phyloP scores from a whole-genome alignment of 345 rosid species.

The Brassica incana region DNA sequence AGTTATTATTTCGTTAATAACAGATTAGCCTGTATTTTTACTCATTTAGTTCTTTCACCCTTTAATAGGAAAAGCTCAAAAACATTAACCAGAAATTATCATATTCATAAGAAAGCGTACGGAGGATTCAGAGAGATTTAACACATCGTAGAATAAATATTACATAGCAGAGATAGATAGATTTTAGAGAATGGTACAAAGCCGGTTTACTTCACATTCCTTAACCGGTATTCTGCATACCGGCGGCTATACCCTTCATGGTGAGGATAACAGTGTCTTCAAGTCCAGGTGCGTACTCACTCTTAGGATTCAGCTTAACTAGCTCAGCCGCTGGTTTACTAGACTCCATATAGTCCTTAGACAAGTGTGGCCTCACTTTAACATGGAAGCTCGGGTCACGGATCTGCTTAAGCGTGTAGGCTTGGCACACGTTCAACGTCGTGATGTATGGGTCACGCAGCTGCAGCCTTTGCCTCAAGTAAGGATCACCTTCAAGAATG shows the following conservation, averaged over 20 bases:
- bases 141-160: no score
- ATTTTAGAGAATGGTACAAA: slow-evolving; percentile 14
- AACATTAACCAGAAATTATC: background rate
- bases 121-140: background rate
- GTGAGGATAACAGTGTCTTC: slow-evolving; percentile 95
- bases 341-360: slow-evolving; percentile 70
- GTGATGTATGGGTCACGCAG: slow-evolving; percentile 94
- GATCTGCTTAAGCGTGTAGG: slow-evolving; percentile 80
- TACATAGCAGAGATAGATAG: no score
- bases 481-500: slow-evolving; percentile 94
- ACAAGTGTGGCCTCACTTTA: slow-evolving; percentile 65
- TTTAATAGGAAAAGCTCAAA: no score
- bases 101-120: no score
- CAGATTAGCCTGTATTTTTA: background rate
- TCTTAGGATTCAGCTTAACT: slow-evolving; percentile 44
- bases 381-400: slow-evolving; percentile 81
- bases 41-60: background rate
- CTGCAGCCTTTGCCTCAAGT: slow-evolving; percentile 88
- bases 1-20: background rate
- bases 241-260: slow-evolving; percentile 98
- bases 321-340: slow-evolving; percentile 74
- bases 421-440: slow-evolving; percentile 86
- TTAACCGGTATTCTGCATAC: slow-evolving; percentile 93
- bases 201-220: background rate
- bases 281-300: slow-evolving; percentile 65